Percentiles rank a stretch among this genome's conserved stretches.
Evolutionary conservation across 495 filamentous ascomycete species (phyloP).

Genomic region (Trichoderma virens): DNA sequence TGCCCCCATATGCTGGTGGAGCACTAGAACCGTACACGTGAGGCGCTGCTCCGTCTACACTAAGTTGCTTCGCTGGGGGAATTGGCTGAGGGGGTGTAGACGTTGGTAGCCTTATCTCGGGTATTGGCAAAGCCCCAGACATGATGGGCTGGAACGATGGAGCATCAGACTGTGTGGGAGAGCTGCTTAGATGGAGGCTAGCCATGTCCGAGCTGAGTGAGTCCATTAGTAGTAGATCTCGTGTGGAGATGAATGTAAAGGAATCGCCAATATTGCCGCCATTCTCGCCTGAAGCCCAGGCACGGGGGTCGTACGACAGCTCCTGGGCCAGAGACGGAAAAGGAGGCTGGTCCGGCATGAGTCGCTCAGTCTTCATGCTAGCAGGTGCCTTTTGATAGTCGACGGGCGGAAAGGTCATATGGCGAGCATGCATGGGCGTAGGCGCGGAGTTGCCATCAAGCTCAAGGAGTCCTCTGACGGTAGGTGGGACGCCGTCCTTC

Average conservation of each 20-base stretch:
- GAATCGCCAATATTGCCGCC: conserved; percentile 20
- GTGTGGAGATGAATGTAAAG: conserved; percentile 33
- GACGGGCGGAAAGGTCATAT: conserved; percentile 19
- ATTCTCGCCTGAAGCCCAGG: conserved; percentile 22
- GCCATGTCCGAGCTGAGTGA: conserved; percentile 25
- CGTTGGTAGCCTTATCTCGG: background rate
- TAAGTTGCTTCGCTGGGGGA: background rate
- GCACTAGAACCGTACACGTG: conserved; percentile 8
- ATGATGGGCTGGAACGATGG: conserved; percentile 13
- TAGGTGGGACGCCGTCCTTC: conserved; percentile 29
- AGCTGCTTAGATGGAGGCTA: conserved; percentile 21
- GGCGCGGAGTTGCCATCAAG: conserved; percentile 13
- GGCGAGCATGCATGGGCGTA: conserved; percentile 8
- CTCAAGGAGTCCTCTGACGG: conserved; percentile 33
- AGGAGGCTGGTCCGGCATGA: conserved; percentile 20
- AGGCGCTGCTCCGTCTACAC: background rate
- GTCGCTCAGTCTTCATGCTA: conserved; percentile 29
- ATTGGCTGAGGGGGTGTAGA: conserved; percentile 8
- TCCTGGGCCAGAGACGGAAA: background rate
- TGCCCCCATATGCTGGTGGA: conserved; percentile 17
- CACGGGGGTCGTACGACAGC: conserved; percentile 27
- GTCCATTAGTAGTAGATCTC: conserved; percentile 36
- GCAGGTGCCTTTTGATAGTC: conserved; percentile 35
- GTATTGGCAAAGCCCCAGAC: background rate
- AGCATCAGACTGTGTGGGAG: conserved; percentile 16